These are phyloP conservation scores for Plasmopara viticola DNA, from an alignment of 352 stramenopile species.

Conservation along the genomic window DNA sequence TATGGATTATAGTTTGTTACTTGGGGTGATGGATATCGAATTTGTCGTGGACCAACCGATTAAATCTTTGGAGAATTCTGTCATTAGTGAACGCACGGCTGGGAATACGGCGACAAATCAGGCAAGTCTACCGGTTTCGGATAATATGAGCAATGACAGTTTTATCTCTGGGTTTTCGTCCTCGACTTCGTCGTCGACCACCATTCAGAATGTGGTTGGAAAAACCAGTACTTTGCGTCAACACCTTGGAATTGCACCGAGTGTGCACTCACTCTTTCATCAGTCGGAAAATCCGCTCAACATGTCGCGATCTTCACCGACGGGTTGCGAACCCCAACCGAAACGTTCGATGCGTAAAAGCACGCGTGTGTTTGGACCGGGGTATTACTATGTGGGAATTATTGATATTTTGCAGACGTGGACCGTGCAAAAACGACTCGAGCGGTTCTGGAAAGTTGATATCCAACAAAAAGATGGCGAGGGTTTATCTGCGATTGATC, in stretches of 20 bases:
- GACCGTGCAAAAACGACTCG: slow-evolving; percentile 74
- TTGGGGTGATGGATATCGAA: slow-evolving; percentile 81
- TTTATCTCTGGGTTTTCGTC: slow-evolving; percentile 34
- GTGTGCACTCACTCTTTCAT: slow-evolving; percentile 31
- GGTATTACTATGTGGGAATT: slow-evolving; percentile 86
- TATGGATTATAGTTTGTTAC: slow-evolving; percentile 89
- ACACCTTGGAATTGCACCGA: slow-evolving; percentile 12
- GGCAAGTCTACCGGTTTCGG: neutral
- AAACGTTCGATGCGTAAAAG: slow-evolving; percentile 63
- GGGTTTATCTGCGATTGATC: slow-evolving; percentile 80
- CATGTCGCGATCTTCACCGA: slow-evolving; percentile 17
- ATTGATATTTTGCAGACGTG: slow-evolving; percentile 90
- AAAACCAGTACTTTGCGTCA: neutral
- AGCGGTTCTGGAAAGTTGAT: slow-evolving; percentile 80
- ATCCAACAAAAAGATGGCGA: slow-evolving; percentile 61
- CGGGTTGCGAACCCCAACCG: slow-evolving; percentile 14
- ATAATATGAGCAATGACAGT: slow-evolving; percentile 25
- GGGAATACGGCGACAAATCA: slow-evolving; percentile 13
- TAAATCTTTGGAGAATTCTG: slow-evolving; percentile 27
- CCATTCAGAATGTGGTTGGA: neutral
- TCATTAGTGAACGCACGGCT: slow-evolving; percentile 16
- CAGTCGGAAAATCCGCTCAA: slow-evolving; percentile 14
- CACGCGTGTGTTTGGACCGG: slow-evolving; percentile 72
- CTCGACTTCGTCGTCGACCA: slow-evolving; percentile 15
- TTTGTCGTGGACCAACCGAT: slow-evolving; percentile 63